phyloP scores from a whole-genome alignment of 108 stramenopile species.

The Cyclotella cryptica region DNA sequence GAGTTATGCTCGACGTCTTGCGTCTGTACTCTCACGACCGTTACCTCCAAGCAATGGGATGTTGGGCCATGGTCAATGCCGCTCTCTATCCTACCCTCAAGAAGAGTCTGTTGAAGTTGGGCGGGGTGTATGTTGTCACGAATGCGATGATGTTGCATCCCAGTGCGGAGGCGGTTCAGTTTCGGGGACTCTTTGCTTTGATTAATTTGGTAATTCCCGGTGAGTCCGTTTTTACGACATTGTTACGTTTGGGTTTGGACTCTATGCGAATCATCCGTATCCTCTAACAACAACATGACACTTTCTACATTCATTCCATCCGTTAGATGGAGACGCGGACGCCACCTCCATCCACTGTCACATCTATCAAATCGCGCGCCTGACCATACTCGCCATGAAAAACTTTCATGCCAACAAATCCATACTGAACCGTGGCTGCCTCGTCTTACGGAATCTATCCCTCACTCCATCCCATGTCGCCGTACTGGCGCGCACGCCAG shows the following conservation, averaged over 20 bases:
- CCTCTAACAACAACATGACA: too few relatives aligned
- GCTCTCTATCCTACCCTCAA: conserved; percentile 57
- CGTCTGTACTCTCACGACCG: conserved; percentile 38
- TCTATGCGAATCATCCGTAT: too few relatives aligned
- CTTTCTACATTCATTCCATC: too few relatives aligned
- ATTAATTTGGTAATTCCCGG: conserved; percentile 71
- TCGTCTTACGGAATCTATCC: conserved; percentile 44
- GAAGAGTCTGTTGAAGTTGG: conserved; percentile 35
- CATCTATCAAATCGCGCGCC: conserved; percentile 44
- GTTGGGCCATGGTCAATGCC: conserved; percentile 67
- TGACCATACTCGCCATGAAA: conserved; percentile 48
- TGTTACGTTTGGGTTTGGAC: neutral
- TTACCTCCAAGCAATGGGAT: conserved; percentile 62
- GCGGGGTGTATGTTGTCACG: conserved; percentile 57
- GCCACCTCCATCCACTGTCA: conserved; percentile 38
- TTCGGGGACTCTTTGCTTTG: conserved; percentile 62
- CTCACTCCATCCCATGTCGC: conserved; percentile 35
- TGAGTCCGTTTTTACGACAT: conserved; percentile 1
- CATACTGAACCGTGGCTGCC: conserved; percentile 42
- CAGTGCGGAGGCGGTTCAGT: conserved; percentile 59
- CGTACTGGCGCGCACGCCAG: conserved; percentile 33
- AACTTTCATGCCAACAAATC: conserved; percentile 47
- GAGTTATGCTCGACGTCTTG: conserved; percentile 62
- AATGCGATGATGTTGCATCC: conserved; percentile 66
- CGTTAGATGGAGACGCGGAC: conserved; percentile 20